Base-by-base conservation (phyloP, 2,329 filamentous ascomycete species). In the Stachybotrys echinatus region DNA sequence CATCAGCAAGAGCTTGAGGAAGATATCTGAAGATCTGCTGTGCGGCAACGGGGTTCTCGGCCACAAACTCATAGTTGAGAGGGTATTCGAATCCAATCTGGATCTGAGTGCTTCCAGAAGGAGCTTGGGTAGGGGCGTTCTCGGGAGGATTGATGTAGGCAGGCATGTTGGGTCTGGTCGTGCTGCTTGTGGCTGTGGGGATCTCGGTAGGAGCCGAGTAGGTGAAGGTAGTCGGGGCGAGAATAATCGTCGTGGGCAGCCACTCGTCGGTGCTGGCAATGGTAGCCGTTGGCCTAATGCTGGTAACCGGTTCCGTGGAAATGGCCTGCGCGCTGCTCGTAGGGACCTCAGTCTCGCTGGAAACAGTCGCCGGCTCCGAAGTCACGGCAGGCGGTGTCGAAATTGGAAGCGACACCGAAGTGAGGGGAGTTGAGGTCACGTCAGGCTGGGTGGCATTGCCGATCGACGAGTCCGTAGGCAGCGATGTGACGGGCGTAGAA, bases 1-100 rank as follows among this genome's bases (percentile, higher is more conserved):
- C 87, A 55, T 85, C 80, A 2, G 80, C 73, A 46, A 96, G 76
- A 55, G 88, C 89, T 48, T 75, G 59, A 0, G 91, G 91, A 4
- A 96, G 74, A 56, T 82, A 88, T 48, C 81, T 72, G 73, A 96
- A 95, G 61, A 99, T 89, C 69, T 97, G 92, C 38, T 83, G 83
- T 5, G 89, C 87, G 18, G 91, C 88, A 55, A 85, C 77, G 14
- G 83, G 76, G 54, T 87, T 83, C 20, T 74, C 74, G 12, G 87
- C 84, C 23, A 97, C 88, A 63, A 95, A 96, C 8, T 80, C 73
- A 67, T 94, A 99, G 72, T 95, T 92, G 58, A 95, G 78, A 2
- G 81, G 80, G 62, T 84, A 87, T 48, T 82, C 74, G 77, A 97
- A 96, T 31, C 88, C 94, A 54, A 97, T 79, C 65, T 96, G 90